These are phyloP conservation scores for Claviceps citrina DNA, from an alignment of 2,329 filamentous ascomycete species.

Conservation along the genomic window DNA sequence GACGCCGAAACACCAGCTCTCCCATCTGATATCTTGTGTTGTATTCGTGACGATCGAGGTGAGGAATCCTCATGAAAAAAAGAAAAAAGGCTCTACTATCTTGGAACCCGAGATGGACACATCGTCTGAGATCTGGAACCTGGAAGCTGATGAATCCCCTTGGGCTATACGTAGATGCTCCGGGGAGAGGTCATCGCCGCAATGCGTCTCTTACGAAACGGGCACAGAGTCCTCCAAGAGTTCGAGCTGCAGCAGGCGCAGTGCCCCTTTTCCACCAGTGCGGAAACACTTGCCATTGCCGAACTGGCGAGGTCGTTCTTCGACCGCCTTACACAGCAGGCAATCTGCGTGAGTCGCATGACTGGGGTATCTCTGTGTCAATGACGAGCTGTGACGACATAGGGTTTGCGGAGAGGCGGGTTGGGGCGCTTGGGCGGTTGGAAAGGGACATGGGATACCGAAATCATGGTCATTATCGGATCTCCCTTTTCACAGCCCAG, in stretches of 20 bases:
- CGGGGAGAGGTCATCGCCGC: slow-evolving; percentile 1
- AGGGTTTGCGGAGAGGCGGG: too few species aligned
- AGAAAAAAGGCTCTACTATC: not conserved
- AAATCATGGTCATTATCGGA: too few species aligned
- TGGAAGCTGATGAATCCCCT: too few species aligned
- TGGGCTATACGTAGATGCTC: too few species aligned
- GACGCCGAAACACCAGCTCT: slow-evolving; percentile 1
- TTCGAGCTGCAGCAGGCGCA: not conserved
- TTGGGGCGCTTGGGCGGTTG: too few species aligned
- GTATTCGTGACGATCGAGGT: slow-evolving; percentile 2
- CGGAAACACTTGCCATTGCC: not conserved
- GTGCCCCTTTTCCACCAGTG: not conserved
- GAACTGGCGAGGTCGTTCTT: not conserved
- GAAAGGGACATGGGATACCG: too few species aligned
- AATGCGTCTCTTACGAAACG: not conserved
- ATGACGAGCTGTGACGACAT: too few species aligned
- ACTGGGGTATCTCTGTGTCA: not conserved
- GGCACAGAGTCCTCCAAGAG: not conserved
- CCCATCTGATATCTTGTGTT: slow-evolving; percentile 1
- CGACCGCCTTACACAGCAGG: not conserved
- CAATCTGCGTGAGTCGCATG: not conserved
- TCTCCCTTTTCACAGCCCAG: too few species aligned
- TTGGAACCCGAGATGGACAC: too few species aligned
- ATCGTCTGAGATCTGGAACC: too few species aligned
- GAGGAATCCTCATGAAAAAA: not conserved